Evolutionary conservation across 208 protist species (phyloP).

Genomic region (Wallacemonas sp.): DNA sequence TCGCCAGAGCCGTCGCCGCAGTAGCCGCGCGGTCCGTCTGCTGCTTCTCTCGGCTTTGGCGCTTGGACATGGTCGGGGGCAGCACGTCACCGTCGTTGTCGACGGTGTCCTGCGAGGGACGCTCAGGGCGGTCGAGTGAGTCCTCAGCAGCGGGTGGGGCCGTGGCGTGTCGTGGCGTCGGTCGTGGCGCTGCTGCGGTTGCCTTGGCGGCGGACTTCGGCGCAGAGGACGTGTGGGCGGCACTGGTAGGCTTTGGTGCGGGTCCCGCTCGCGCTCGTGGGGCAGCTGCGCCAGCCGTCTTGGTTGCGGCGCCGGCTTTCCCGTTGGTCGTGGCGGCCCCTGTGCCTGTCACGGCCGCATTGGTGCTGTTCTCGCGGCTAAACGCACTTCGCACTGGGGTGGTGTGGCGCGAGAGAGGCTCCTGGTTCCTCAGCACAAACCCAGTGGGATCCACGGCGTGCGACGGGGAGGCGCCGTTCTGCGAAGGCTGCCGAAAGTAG

Average conservation of each 20-base stretch:
- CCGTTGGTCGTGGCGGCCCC: neutral
- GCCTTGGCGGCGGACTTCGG: neutral
- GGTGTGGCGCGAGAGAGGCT: conserved; percentile 1
- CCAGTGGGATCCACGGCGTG: neutral
- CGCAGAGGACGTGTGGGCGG: no score
- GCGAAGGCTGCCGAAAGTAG: conserved; percentile 9
- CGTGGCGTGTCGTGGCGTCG: conserved; percentile 7
- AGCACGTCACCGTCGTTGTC: no score
- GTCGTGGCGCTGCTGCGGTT: neutral
- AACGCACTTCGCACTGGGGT: neutral
- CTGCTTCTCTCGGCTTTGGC: conserved; percentile 7
- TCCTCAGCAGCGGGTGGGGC: neutral
- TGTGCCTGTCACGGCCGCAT: neutral
- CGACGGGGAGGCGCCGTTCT: conserved; percentile 1
- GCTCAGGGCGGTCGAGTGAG: no score
- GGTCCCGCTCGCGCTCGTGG: neutral
- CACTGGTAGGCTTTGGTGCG: neutral
- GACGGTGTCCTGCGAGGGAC: no score
- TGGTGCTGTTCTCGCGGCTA: conserved; percentile 4
- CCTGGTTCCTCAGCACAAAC: conserved; percentile 11
- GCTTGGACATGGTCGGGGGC: conserved; percentile 10
- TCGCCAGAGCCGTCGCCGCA: neutral
- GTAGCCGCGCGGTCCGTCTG: neutral
- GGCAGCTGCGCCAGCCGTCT: neutral
- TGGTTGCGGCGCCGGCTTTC: neutral